Evolutionary conservation across 805 yeast genomes (phyloP).

Genomic region (Kurtzmaniella fragi): DNA sequence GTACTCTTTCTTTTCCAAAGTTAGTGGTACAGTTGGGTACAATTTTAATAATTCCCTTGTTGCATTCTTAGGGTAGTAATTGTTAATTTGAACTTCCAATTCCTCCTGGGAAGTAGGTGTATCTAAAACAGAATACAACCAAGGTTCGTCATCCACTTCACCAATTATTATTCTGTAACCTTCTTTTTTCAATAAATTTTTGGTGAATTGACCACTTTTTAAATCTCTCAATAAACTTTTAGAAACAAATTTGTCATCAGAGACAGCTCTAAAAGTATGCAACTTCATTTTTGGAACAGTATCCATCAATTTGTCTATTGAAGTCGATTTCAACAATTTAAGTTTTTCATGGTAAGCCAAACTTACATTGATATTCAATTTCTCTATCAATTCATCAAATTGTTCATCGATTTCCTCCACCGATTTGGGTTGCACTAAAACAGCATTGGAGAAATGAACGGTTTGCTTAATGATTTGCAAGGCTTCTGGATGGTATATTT

Average conservation of each 20-base stretch:
- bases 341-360: constrained; percentile 12
- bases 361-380: constrained; percentile 12
- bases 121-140: constrained; percentile 21
- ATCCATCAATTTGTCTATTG: constrained; percentile 6
- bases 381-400: constrained; percentile 28
- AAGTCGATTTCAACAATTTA: constrained; percentile 11
- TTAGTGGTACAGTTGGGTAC: constrained; percentile 12
- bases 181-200: constrained; percentile 12
- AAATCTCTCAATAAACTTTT: constrained; percentile 24
- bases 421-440: constrained; percentile 35
- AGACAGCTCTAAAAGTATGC: constrained; percentile 36
- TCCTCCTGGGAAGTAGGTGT: constrained; percentile 23
- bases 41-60: constrained; percentile 18
- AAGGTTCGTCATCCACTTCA: constrained; percentile 30
- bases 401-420: constrained; percentile 28
- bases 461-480: constrained; percentile 34
- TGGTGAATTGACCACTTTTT: constrained; percentile 19
- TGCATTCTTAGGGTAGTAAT: constrained; percentile 29
- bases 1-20: constrained; percentile 10
- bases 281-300: constrained; percentile 16
- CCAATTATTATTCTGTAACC: constrained; percentile 21
- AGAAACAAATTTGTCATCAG: constrained; percentile 34
- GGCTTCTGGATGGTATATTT: constrained; percentile 35
- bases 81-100: constrained; percentile 24
- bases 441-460: constrained; percentile 30